Evolutionary conservation across 768 basidiomycete genomes (phyloP), one percentile per base, ranked within the genome.

Genomic region (Favolaschia claudopus): DNA sequence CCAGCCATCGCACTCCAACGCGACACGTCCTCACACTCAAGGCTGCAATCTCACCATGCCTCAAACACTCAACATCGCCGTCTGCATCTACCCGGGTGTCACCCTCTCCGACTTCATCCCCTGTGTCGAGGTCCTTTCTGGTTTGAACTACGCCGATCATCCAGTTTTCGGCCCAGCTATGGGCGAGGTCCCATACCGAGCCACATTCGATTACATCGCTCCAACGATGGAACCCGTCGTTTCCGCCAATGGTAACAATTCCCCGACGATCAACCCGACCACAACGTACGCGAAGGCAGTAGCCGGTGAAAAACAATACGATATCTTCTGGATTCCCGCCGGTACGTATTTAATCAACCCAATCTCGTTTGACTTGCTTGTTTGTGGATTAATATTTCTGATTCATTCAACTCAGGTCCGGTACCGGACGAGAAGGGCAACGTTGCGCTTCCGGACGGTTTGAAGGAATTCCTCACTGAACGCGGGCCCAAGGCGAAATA

Each of bases 401-500:
- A 31, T 25, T 9, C 2, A n/a, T n/a, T n/a, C 2, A 13, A 15
- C 14, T 13, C 20, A 65, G 63, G 63, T 9, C 63, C 63, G 13
- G 28, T 56, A 2, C 36, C 42, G 1, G 39, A 60, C 19, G 34
- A 24, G 8, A n/a, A 55, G 54, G 2, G 53, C 48, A 10, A 34
- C 29, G 32, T 45, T 25, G 4, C 19, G 33, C 7, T 55, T 53
- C 31, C 63, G 58, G 10, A 44, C 19, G 63, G 56, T 0, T 58
- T 60, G 44, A 53, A 70, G 17, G 56, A 64, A 17, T 74, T 74
- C 57, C 29, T 75, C 25, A 67, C 67, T 40, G 51, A 56, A 19
- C 73, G 72, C 48, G 67, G 56, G 10, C 72, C 69, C 10, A 59
- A 58, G 24, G 72, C 69, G 4, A 71, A 70, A 56, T 73, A 77